Evolutionary conservation across 2,329 filamentous ascomycete genomes (phyloP), one percentile per base, ranked within the genome.

Genomic region (Microcyclosporella mali): DNA sequence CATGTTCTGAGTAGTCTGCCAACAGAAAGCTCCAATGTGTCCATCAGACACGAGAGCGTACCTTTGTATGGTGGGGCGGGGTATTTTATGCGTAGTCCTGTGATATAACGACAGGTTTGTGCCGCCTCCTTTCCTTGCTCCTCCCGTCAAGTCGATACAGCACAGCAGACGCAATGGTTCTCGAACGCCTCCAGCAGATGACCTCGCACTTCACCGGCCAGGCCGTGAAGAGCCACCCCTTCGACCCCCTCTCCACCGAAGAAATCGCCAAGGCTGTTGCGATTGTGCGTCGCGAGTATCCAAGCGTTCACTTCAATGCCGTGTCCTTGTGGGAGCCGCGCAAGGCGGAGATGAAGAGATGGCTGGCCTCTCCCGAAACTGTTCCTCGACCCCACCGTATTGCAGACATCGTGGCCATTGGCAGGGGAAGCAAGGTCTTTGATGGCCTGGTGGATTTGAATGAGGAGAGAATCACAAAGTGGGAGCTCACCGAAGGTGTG

Each of bases 321-420:
- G 82, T 95, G 43, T 85, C 86, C 2, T 71, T 94, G 19, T 82
- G 81, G 57, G 88, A 95, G 71, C 88, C 88, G 37, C 83, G 83
- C 51, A 95, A 95, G 72, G 79, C 75, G 34, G 81, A 88, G 56
- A 88, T 94, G 85, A 72, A 81, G 61, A 77, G 75, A 46, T 95
- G 87, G 87, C 67, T 94, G 10, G 79, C 75, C 37, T 73, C 80
- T 45, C 79, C 84, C 1, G 67, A 77, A 15, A 73, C 71, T 8
- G 68, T 72, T 0, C 73, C 80, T 1, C 73, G 79, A 33, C 88
- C 88, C 9, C 66, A 73, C 27, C 78, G 88, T 57, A 70, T 88
- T 6, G 88, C 88, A 7, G 88, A 95, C 64, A 75, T 92, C 1
- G 86, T 94, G 3, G 86, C 82, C 16, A 89, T 95, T 64, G 84